Evolutionary conservation across 257 asterid species (phyloP).

Genomic region (Cynanchum wilfordii): DNA sequence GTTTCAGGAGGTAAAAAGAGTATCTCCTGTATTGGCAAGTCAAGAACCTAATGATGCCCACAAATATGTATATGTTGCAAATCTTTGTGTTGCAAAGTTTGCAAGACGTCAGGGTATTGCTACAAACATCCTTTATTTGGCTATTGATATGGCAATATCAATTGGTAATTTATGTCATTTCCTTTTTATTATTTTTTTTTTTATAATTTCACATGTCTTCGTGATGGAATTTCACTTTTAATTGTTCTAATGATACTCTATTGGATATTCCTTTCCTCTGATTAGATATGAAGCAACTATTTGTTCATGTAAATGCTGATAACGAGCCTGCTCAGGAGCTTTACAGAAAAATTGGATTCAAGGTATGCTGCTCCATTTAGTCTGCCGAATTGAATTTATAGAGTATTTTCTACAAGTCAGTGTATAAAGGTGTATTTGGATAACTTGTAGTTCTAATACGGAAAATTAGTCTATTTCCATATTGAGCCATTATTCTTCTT

Average conservation of each 20-base stretch:
- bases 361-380: constrained; percentile 36
- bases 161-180: constrained; percentile 39
- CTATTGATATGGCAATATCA: constrained; percentile 52
- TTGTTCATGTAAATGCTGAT: constrained; percentile 80
- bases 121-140: constrained; percentile 70
- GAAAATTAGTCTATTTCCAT: no score
- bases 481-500: no score
- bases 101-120: constrained; percentile 96
- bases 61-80: constrained; percentile 81
- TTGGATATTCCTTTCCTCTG: constrained; percentile 19
- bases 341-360: constrained; percentile 68
- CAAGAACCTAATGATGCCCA: constrained; percentile 59
- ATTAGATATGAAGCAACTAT: constrained; percentile 68
- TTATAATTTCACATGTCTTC: constrained; percentile 1
- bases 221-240: neutral
- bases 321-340: constrained; percentile 73
- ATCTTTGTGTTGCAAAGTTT: constrained; percentile 80
- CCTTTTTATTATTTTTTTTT: neutral
- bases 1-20: constrained; percentile 54
- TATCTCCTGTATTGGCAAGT: constrained; percentile 49
- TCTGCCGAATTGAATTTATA: neutral
- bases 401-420: neutral
- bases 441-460: no score
- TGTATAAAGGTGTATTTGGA: neutral
- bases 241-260: constrained; percentile 2